Percentiles rank a stretch among this genome's conserved stretches.
phyloP scores from a whole-genome alignment of 164 flowering plant species.

The Nymphaea thermarum region DNA sequence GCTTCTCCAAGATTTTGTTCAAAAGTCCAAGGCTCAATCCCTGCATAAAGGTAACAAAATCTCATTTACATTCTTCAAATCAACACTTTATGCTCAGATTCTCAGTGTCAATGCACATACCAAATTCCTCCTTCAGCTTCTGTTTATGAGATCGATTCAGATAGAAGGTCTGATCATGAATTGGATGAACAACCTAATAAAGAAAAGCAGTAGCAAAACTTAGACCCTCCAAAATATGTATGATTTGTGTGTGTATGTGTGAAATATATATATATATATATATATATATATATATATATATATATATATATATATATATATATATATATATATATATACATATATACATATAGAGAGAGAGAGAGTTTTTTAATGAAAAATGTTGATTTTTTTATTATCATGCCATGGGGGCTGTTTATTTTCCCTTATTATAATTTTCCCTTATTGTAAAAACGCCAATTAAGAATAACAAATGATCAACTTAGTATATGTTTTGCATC shows the following conservation, averaged over 20 bases:
- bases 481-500: too few species aligned
- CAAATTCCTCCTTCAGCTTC: conserved; percentile 44
- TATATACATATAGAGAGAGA: too few species aligned
- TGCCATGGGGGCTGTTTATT: too few species aligned
- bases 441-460: too few species aligned
- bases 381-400: too few species aligned
- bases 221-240: too few species aligned
- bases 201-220: neutral
- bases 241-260: too few species aligned
- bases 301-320: neutral
- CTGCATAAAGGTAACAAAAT: conserved; percentile 12
- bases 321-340: neutral
- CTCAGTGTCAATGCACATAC: conserved; percentile 13
- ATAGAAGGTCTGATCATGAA: conserved; percentile 39
- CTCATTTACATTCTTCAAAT: neutral
- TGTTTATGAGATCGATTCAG: conserved; percentile 26
- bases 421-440: too few species aligned
- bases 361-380: too few species aligned
- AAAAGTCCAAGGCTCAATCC: conserved; percentile 50
- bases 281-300: neutral
- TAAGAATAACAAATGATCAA: too few species aligned
- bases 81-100: neutral
- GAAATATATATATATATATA: neutral
- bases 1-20: conserved; percentile 48
- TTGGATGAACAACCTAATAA: conserved; percentile 32